Evolutionary conservation across 331 rosid genomes (phyloP).

Genomic region (Rosa hybrid): DNA sequence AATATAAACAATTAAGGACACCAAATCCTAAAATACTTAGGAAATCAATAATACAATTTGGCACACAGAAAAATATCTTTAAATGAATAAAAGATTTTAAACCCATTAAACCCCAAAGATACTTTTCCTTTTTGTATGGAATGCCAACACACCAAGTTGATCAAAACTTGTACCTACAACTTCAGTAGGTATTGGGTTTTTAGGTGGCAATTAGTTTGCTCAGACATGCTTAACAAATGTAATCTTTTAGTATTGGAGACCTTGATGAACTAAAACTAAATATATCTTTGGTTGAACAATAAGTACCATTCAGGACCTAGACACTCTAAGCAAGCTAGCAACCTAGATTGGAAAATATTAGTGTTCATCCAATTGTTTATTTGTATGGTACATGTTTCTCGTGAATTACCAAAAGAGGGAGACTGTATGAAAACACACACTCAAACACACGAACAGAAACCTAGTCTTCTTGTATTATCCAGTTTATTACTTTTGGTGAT

Average conservation of each 20-base stretch:
- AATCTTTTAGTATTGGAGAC: background rate
- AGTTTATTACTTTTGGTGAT: background rate
- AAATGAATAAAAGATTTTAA: no score
- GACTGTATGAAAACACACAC: background rate
- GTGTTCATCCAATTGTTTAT: background rate
- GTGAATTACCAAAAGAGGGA: background rate
- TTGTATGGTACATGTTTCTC: background rate
- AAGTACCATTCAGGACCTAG: no score
- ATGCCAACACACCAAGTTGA: no score
- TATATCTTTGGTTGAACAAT: background rate
- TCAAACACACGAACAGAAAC: background rate
- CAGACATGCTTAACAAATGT: background rate
- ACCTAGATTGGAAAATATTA: no score
- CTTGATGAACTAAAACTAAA: background rate
- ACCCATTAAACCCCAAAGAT: no score
- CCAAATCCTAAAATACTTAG: no score
- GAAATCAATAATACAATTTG: no score
- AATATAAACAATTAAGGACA: no score
- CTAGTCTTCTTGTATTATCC: background rate
- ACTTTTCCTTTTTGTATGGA: no score
- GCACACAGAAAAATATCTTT: no score
- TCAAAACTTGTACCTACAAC: background rate
- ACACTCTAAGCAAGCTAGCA: no score
- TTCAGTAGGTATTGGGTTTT: slow-evolving; percentile 14
- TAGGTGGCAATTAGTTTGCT: background rate